Base-by-base conservation (phyloP, 208 protist genomes). In the Spironucleus salmonicida region DNA sequence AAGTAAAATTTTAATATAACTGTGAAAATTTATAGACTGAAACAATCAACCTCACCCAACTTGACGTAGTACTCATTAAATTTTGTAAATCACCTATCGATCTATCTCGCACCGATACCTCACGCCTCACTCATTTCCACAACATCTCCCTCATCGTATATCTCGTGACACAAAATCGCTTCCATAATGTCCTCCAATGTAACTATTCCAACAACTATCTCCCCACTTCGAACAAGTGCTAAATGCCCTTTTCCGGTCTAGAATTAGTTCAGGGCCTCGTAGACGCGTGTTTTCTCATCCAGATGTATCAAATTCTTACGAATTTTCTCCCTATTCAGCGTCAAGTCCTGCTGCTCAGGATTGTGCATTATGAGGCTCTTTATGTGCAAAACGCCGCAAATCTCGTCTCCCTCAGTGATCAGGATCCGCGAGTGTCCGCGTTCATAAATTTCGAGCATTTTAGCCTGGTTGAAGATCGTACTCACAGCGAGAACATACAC, bases 401-500 rank as follows among this genome's bases (percentile, higher is more conserved):
- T 82, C 32, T 84, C 71, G 0, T 74, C 29, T 9, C 68, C 58
- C 1, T 66, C 13, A 58, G 81, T 85, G 19, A 86, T 76, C 41
- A 82, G 84, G 1, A 86, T 71, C 15, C 84, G 78, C 1, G 74
- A 80, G 79, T 85, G 81, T 30, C 83, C 83, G 35, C 49, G 29
- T n/a, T 32, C 49, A 45, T n/a, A 27, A 64, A 85, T 68, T 35
- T 34, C 0, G 26, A 78, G 58, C 78, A 86, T 23, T 1, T 29
- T 77, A 11, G 27, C 34, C 19, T 78, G 23, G 40, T 84, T 58
- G 19, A 84, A 62, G 0, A 27, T 13, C 9, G 62, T 75, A 41
- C 81, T 32, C 4, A 77, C 29, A 40, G 59, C 39, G 19, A 86
- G 75, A 75, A 84, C 81, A 27, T 74, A 78, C 15, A 87, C 85